Evolutionary conservation across 805 yeast genomes (phyloP), one percentile per base, ranked within the genome.

Genomic region (Saturnispora saitoi): DNA sequence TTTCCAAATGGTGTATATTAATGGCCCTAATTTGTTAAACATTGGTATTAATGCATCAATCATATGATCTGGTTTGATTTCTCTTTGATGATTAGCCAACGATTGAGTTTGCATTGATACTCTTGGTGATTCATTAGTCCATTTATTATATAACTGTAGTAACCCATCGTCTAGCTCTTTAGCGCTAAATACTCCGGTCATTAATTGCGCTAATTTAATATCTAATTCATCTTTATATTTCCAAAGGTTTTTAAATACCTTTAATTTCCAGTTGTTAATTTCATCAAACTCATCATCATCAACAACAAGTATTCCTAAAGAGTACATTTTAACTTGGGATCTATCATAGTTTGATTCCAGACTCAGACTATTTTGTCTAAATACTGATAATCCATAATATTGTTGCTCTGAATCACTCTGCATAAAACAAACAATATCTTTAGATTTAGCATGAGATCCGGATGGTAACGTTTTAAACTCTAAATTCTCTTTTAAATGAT

Each of bases 381-480:
- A 80, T 4, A 73, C 75, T 1, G 81, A 69, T 0, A 80, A 60
- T 2, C 86, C 84, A 45, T 72, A 70, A 11, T 65, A 48, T 0
- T 55, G 51, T n/a, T 55, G 51, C 4, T 48, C 54, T 3, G 48
- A 52, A 34, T 58, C 55, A 37, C 56, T 53, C 12, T 60, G 63
- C 2, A 70, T 72, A 62, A 82, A 81, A 46, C 76, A 74, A 1
- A 82, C 69, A 2, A 76, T 73, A 57, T 83, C 89, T 12, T 56
- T 49, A 19, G 62, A 60, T 3, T 69, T 68, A 12, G 75, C 70
- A 57, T 83, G 89, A 2, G 81, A 66, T 1, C 90, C 88, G 0
- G 86, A 79, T 0, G 89, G 89, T 40, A 83, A 63, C n/a, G 81
- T 69, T 54, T 78, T 76, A 63, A 73, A 82, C 61, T 83, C 89